Base-by-base conservation (phyloP, 805 yeast genomes). In the Saturnispora gosingensis region DNA sequence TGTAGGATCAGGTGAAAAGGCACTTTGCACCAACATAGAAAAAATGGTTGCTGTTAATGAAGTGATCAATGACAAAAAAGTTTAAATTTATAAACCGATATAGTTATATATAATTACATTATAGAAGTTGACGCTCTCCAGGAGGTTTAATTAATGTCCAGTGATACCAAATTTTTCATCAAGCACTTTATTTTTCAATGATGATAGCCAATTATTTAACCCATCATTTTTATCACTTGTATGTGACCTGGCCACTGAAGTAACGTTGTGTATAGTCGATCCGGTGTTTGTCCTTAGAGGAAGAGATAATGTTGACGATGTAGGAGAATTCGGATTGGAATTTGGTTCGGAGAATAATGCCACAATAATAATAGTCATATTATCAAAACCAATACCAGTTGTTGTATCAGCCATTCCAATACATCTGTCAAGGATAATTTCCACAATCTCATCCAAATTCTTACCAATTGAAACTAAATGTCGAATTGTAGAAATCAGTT, bases 381-480 rank as follows among this genome's bases (percentile, higher is more conserved):
- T 85, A 64, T 85, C 95, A 59, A 83, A 85, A 1, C 95, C 95
- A 25, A 84, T 77, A 2, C 93, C 93, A 0, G 91, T 85, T 30
- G 76, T 73, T 35, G 83, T 81, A 57, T 83, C 78, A 1, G 91
- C 90, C 76, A 81, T 78, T 6, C 79, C 74, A 48, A 85, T 74
- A 52, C 88, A 81, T 55, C 78, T 81, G 56, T 83, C 86, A 50
- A 85, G 65, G 2, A 85, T 64, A 51, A 74, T 73, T 48, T 81
- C 82, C 18, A 77, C 72, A 22, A 84, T 81, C 44, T 77, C 80
- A 43, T 81, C 78, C 22, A 84, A 64, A 53, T 72, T 75, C 66
- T 80, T 72, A 1, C 85, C 88, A 30, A 76, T 58, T 0, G 77
- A 70, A 49, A 85, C 65, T 56, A 81, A 77, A 54, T 78, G 77